Base-by-base conservation (phyloP, 768 basidiomycete genomes). In the Boletellus emodensis region DNA sequence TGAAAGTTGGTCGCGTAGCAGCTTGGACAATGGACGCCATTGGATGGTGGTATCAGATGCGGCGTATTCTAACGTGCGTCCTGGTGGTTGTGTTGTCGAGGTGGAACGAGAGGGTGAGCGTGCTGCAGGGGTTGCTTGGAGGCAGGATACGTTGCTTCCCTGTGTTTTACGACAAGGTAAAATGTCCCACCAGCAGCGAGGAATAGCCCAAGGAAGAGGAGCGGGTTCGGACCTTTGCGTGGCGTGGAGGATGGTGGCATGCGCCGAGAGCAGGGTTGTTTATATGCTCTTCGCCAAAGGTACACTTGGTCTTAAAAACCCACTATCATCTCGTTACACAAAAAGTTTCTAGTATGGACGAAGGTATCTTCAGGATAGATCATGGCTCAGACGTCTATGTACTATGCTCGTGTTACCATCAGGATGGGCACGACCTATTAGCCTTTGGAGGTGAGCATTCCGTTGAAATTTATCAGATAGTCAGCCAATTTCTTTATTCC, bases 391-490 rank as follows among this genome's bases (percentile, higher is more conserved):
- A 79, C 32, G 76, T 91, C 44, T 74, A 79, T 62, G 77, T 78
- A 59, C 71, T 91, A 37, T 77, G 81, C 49, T 76, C 86, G 33
- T 86, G 81, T 59, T 72, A 79, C 59, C 73, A 77, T 58, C 77
- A 84, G 51, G 84, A 87, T 54, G 87, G 60, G 15, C 60, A 65
- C 5, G 87, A 88, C 64, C 75, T 92, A 17, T 60, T 92, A 36
- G 90, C 90, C 38, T 63, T 90, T 35, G 88, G 84, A 35, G 85
- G 83, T 37, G 82, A 83, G 51, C 83, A 87, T 61, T 81, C 84
- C 3, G 81, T 90, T 24, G 78, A 89, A 52, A 73, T 91, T 52
- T 66, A 90, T 37, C 74, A 78, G 42, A 73, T 88, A 44, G 85
- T 85, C 66, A 65, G 80, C 71, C 45, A 35, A n/a, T 52, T 40